Percentiles rank a stretch among this genome's conserved stretches.
Evolutionary conservation across 768 basidiomycete species (phyloP).

Genomic region (Austroboletus eburneus): DNA sequence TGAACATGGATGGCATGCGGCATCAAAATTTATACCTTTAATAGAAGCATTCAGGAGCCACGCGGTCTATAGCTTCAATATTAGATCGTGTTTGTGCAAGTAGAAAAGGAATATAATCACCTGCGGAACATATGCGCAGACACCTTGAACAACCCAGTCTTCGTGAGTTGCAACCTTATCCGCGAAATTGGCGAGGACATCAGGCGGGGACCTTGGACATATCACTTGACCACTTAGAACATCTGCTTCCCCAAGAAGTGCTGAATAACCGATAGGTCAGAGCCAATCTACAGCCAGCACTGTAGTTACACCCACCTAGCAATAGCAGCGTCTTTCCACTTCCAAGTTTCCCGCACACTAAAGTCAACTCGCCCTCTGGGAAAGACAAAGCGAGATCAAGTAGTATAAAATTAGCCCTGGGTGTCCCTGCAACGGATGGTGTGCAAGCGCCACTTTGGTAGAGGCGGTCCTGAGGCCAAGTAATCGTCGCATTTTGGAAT

Average conservation of each 20-base stretch:
- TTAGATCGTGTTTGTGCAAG: neutral
- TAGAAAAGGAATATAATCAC: slow-evolving; percentile 30
- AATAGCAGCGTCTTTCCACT: slow-evolving; percentile 85
- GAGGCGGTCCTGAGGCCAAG: slow-evolving; percentile 81
- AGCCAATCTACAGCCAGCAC: neutral
- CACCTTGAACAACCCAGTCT: slow-evolving; percentile 72
- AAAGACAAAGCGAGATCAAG: slow-evolving; percentile 76
- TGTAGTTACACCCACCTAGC: slow-evolving; percentile 44
- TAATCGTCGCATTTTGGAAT: slow-evolving; percentile 81
- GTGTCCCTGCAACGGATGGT: too few species aligned
- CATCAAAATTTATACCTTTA: slow-evolving; percentile 18
- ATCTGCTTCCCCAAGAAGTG: slow-evolving; percentile 59
- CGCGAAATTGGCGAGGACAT: slow-evolving; percentile 62
- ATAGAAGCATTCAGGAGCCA: slow-evolving; percentile 72
- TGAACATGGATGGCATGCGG: slow-evolving; percentile 35
- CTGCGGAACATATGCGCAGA: slow-evolving; percentile 88
- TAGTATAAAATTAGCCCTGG: slow-evolving; percentile 73
- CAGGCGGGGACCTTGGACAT: slow-evolving; percentile 82
- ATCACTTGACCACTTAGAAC: slow-evolving; percentile 73
- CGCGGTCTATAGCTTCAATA: slow-evolving; percentile 36
- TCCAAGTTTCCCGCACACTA: slow-evolving; percentile 89
- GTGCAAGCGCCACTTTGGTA: slow-evolving; percentile 39
- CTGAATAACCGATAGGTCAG: slow-evolving; percentile 31
- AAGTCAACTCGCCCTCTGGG: slow-evolving; percentile 71
- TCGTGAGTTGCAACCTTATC: slow-evolving; percentile 41